These are phyloP conservation scores for Cercis canadensis DNA, from an alignment of 306 rosid genomes.

Conservation along the genomic window DNA sequence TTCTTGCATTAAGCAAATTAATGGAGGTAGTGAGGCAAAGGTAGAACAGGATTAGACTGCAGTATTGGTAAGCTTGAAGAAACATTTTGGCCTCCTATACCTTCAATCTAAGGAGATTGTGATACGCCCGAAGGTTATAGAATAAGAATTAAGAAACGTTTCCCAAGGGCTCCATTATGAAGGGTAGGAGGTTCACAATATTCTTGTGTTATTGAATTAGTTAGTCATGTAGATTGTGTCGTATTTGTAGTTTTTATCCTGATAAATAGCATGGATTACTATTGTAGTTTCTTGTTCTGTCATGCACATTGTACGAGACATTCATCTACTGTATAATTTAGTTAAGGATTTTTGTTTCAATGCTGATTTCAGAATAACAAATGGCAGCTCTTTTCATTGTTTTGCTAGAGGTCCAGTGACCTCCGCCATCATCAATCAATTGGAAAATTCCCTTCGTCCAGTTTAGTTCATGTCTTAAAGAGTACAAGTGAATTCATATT, in stretches of 20 bases:
- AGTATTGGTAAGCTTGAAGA: conserved; percentile 15
- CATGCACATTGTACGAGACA: not conserved
- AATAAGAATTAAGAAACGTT: conserved; percentile 19
- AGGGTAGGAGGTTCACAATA: conserved; percentile 21
- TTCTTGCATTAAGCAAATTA: conserved; percentile 10
- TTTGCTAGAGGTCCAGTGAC: no score
- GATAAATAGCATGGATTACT: not conserved
- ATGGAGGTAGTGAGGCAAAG: conserved; percentile 3
- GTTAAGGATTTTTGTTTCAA: no score
- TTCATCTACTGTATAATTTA: no score
- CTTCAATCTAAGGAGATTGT: not conserved
- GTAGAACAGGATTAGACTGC: not conserved
- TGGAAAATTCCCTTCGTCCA: no score
- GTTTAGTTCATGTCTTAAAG: no score
- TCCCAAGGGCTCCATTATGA: not conserved
- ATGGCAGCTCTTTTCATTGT: no score
- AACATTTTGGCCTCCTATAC: not conserved
- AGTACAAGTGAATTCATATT: no score
- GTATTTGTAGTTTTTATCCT: not conserved
- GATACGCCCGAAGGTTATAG: not conserved
- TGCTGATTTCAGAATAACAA: no score
- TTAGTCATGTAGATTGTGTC: conserved; percentile 10
- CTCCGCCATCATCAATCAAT: no score
- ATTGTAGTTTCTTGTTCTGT: not conserved
- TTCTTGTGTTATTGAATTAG: conserved; percentile 29